phyloP scores from a whole-genome alignment of 176 grass and related monocot genomes.

The Tillandsia leiboldiana region DNA sequence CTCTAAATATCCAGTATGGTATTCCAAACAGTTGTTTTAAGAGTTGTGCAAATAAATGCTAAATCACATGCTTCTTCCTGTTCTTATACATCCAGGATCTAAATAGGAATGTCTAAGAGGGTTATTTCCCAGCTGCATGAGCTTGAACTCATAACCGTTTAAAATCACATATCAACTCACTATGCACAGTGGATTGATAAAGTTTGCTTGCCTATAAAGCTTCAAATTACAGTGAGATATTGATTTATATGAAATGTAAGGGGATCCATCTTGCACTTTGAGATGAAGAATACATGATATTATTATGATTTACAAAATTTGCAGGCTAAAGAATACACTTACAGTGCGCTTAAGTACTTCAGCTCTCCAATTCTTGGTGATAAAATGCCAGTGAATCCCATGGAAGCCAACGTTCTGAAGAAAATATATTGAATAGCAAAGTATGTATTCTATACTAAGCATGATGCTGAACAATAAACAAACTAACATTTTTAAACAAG shows the following conservation, averaged over 20 bases:
- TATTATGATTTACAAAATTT: neutral
- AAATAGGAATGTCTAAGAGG: too few relatives aligned
- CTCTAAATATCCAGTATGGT: too few relatives aligned
- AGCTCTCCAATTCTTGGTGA: constrained; percentile 89
- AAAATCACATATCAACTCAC: too few relatives aligned
- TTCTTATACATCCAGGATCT: too few relatives aligned
- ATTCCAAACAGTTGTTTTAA: too few relatives aligned
- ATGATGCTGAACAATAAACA: neutral
- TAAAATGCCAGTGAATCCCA: constrained; percentile 82
- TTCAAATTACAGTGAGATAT: neutral
- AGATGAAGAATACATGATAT: neutral
- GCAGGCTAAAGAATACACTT: constrained; percentile 29
- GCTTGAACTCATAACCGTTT: too few relatives aligned
- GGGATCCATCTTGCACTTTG: neutral
- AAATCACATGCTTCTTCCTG: too few relatives aligned
- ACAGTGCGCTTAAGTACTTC: constrained; percentile 75
- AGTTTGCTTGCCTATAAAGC: neutral
- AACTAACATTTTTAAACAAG: constrained; percentile 2
- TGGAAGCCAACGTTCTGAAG: constrained; percentile 82
- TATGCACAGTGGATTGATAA: neutral
- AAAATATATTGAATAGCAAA: constrained; percentile 14
- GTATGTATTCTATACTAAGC: neutral
- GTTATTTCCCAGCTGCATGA: too few relatives aligned
- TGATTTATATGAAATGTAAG: neutral
- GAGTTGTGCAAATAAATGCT: too few relatives aligned